Evolutionary conservation across 2,329 filamentous ascomycete genomes (phyloP), one percentile per base, ranked within the genome.

Genomic region (Fusarium zealandicum): DNA sequence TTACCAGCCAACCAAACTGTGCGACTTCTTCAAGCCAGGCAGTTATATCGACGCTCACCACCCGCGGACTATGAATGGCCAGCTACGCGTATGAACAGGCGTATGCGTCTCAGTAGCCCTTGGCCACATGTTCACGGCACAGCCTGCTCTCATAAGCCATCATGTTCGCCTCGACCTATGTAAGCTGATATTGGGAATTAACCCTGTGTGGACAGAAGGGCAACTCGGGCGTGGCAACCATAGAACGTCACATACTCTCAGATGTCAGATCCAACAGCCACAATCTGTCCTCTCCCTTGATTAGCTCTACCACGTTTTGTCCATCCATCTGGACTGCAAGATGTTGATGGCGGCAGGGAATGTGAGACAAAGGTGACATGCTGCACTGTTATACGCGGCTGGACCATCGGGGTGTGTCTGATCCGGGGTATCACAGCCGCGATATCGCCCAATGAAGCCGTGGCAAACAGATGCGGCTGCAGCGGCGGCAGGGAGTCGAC

Each of bases 391-490:
- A 51, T 49, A 37, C 47, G 31, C 44, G 25, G 33, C 42, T 45
- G 36, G 40, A 33, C 39, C 35, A 37, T 57, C 32, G 51, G 61
- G 55, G 39, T 50, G 43, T 55, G 43, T 59, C 46, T 55, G 27
- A 37, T 55, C 53, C 22, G 18, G 39, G 58, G 58, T 59, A 52
- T 49, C 51, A 53, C 51, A 57, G 52, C 55, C 38, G 49, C 35
- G 36, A 35, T 46, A 46, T 52, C 50, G 37, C 54, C 59, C 61
- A 66, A 67, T 63, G 28, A 37, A 53, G 54, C 47, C 32, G 43
- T 45, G 49, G 40, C 42, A 53, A 48, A 42, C 47, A 54, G 47
- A 59, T 40, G 33, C 33, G 33, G 57, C 48, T 59, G 47, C 57
- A 61, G 17, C 18, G 42, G 42, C 31, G 30, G 50, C 44, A 57